Percentiles rank a stretch among this genome's conserved stretches.
phyloP scores from a whole-genome alignment of 257 asterid species.

The Solanum neorickii region DNA sequence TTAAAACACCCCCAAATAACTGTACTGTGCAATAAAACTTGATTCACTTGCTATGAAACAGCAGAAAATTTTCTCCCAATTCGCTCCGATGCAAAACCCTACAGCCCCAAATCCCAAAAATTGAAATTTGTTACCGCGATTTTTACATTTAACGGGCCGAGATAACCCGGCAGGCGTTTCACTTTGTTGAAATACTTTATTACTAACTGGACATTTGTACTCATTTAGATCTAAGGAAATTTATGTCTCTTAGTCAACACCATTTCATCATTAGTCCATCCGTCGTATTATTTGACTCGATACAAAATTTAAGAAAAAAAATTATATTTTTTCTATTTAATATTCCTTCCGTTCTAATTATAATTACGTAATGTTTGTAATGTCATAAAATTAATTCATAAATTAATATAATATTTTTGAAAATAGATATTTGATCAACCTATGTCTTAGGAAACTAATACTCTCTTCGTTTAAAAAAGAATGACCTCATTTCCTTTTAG shows the following conservation, averaged over 20 bases:
- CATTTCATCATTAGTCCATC: neutral
- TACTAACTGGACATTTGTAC: neutral
- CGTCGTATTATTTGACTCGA: neutral
- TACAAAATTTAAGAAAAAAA: no score
- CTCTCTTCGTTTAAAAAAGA: no score
- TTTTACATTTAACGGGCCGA: neutral
- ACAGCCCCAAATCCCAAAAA: neutral
- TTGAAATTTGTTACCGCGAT: neutral
- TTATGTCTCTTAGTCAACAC: neutral
- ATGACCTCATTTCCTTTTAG: no score
- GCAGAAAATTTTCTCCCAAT: neutral
- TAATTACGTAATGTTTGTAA: no score
- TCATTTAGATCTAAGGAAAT: neutral
- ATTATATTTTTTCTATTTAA: no score
- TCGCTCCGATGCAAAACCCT: neutral
- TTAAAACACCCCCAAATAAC: neutral
- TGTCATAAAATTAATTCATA: no score
- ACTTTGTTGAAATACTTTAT: neutral
- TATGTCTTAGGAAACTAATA: no score
- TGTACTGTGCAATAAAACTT: neutral
- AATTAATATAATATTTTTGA: no score
- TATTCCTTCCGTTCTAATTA: no score
- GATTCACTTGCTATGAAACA: neutral
- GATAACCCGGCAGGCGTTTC: neutral
- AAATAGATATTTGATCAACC: no score